A percentile compares a stretch with the other conserved stretches of the same genome.
These are phyloP conservation scores for Phytopythium kandeliae DNA, from an alignment of 352 stramenopile genomes.

Conservation along the genomic window DNA sequence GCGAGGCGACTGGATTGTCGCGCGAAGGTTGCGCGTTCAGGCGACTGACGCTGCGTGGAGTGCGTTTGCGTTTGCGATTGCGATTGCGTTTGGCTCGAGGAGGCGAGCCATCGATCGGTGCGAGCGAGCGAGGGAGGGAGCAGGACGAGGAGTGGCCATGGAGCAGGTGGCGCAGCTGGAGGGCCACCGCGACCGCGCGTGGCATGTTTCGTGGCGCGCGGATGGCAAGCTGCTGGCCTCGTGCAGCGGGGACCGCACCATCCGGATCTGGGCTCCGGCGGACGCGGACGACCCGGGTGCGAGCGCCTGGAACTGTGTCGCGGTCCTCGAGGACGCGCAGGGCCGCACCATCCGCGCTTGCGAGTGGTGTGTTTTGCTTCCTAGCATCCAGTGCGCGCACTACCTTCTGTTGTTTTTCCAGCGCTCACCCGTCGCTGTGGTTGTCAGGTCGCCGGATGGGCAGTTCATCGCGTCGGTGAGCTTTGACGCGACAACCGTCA, in stretches of 20 bases:
- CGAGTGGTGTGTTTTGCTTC: slow-evolving; percentile 77
- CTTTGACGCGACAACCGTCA: slow-evolving; percentile 94
- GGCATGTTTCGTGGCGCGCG: slow-evolving; percentile 88
- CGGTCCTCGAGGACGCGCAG: slow-evolving; percentile 93
- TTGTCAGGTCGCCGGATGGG: slow-evolving; percentile 67
- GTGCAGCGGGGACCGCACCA: slow-evolving; percentile 88
- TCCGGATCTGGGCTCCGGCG: slow-evolving; percentile 72
- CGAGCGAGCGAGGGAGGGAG: too few relatives aligned
- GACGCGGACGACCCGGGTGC: slow-evolving; percentile 8
- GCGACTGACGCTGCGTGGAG: too few relatives aligned
- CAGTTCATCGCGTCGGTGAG: slow-evolving; percentile 91
- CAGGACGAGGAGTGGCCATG: slow-evolving; percentile 15
- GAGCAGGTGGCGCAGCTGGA: slow-evolving; percentile 57
- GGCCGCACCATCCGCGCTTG: slow-evolving; percentile 92
- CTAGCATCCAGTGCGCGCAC: too few relatives aligned
- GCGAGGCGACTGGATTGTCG: not conserved
- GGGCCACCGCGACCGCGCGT: slow-evolving; percentile 87
- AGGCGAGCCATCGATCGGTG: too few relatives aligned
- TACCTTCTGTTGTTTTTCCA: too few relatives aligned
- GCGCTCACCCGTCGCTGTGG: too few relatives aligned
- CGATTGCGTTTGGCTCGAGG: too few relatives aligned
- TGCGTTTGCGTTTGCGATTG: too few relatives aligned
- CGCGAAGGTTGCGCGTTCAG: slow-evolving; percentile 9
- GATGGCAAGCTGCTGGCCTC: slow-evolving; percentile 85
- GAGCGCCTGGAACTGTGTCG: slow-evolving; percentile 83